A percentile compares a stretch with the other conserved stretches of the same genome.
Conservation (phyloP, 2,329 filamentous ascomycete genomes). For the Colletotrichum sp. region DNA sequence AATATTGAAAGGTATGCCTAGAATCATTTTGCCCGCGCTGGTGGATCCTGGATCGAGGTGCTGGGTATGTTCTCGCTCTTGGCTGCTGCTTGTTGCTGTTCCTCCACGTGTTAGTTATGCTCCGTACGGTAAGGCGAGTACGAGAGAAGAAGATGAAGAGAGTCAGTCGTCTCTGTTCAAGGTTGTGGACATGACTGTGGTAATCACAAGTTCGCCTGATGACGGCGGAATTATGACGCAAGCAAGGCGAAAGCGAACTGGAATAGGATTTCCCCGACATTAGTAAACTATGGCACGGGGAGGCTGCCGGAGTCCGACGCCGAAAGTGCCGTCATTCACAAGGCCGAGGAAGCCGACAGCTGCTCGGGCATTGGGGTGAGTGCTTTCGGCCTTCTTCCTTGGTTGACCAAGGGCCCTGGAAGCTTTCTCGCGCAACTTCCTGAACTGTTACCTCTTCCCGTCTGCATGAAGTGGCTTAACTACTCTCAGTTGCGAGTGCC, state of each 20-base stretch:
- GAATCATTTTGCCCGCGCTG: background rate
- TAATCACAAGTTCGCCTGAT: background rate
- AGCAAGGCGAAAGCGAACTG: background rate
- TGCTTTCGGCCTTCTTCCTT: background rate
- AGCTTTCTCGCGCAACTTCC: background rate
- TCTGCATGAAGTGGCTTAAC: background rate
- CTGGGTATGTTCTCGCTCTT: background rate
- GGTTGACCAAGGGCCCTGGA: background rate
- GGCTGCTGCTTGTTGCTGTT: background rate
- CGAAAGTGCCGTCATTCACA: background rate
- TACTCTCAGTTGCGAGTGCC: background rate
- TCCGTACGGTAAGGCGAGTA: background rate
- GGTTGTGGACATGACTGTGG: background rate
- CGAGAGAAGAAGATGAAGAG: background rate
- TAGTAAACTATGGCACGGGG: background rate
- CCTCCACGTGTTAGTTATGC: background rate
- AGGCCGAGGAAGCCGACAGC: background rate
- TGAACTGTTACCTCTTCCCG: background rate
- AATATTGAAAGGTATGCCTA: background rate
- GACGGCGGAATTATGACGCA: background rate
- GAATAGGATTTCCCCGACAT: background rate
- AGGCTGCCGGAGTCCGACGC: background rate
- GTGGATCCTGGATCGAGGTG: background rate
- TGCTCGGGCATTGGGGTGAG: background rate
- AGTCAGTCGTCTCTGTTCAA: background rate